Evolutionary conservation across 2,329 filamentous ascomycete genomes (phyloP), one percentile per base, ranked within the genome.

Genomic region (Colletotrichum euphorbiae): DNA sequence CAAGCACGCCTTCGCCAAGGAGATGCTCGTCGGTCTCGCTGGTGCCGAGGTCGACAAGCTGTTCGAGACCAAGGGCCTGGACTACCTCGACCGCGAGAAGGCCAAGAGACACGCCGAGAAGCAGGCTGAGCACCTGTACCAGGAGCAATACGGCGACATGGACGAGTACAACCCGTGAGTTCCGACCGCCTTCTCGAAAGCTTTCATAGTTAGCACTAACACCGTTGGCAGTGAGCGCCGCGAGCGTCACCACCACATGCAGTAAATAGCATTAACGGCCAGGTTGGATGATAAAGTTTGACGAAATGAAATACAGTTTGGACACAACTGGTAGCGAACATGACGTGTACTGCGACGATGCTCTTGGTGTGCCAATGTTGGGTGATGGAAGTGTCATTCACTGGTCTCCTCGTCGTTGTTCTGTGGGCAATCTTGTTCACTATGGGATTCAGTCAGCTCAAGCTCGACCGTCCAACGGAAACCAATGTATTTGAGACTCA

Each of bases 31-130:
- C 15, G 91, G 89, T 67, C 83, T 94, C 63, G 92, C 90, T 31
- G 91, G 88, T 54, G 91, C 87, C 70, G 91, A 94, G 80, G 86
- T 93, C 75, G 92, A 95, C 83, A 91, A 90, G 80, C 85, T 94
- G 36, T 85, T 87, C 73, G 92, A 91, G 84, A 89, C 87, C 73
- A 90, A 90, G 83, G 89, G 89, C n/a, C 78, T 89, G 71, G 85
- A 90, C 77, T 83, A 81, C 69, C 73, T 85, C 69, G 87, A 91
- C 79, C 78, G 80, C 69, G 83, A 89, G 77, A 81, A 83, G 77
- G 87, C 88, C 67, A 86, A 87, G 77, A 80, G 83, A 72, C 84
- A 89, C 65, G 88, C 88, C 61, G 83, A 85, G 78, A 73, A 85
- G 78, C 84, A 88, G 74, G 87, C 84, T 46, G 80, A 88, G 78